A percentile compares a stretch with the other conserved stretches of the same genome.
These are phyloP conservation scores for Nothophoma quercina DNA, from an alignment of 2,329 filamentous ascomycete genomes.

Conservation along the genomic window DNA sequence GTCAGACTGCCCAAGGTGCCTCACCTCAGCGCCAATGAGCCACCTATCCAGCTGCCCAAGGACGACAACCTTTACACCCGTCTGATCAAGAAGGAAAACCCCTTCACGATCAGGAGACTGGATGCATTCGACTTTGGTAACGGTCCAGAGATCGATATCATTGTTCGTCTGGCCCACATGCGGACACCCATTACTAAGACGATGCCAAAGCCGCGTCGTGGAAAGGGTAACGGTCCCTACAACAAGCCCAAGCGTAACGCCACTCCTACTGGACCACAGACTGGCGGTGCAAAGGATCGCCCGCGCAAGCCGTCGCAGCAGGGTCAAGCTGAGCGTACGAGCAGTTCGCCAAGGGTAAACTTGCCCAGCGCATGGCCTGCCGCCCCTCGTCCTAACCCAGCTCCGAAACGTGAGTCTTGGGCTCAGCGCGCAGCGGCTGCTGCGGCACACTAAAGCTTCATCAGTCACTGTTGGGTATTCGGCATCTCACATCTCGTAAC, in stretches of 20 bases:
- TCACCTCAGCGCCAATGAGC: slow-evolving; percentile 45
- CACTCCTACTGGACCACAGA: slow-evolving; percentile 27
- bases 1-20: slow-evolving; percentile 43
- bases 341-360: slow-evolving; percentile 34
- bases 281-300: slow-evolving; percentile 33
- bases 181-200: slow-evolving; percentile 36
- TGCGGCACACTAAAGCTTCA: slow-evolving; percentile 8
- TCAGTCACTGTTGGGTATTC: neutral
- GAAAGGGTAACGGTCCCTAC: slow-evolving; percentile 19
- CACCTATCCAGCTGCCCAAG: slow-evolving; percentile 32
- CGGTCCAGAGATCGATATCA: slow-evolving; percentile 38
- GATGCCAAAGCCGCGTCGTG: slow-evolving; percentile 37
- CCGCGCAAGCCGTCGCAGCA: slow-evolving; percentile 44
- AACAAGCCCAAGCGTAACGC: slow-evolving; percentile 39
- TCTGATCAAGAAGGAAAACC: slow-evolving; percentile 38
- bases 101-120: slow-evolving; percentile 37
- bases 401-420: slow-evolving; percentile 25
- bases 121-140: slow-evolving; percentile 35
- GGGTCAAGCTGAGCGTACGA: slow-evolving; percentile 35
- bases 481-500: neutral
- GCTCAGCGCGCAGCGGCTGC: slow-evolving; percentile 19
- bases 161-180: slow-evolving; percentile 38
- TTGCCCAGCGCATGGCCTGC: slow-evolving; percentile 36
- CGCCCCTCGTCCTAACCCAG: slow-evolving; percentile 31
- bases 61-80: slow-evolving; percentile 27